These are phyloP conservation scores for Coccomyxa subellipsoidea DNA, from an alignment of 163 green algal species.

Conservation along the genomic window DNA sequence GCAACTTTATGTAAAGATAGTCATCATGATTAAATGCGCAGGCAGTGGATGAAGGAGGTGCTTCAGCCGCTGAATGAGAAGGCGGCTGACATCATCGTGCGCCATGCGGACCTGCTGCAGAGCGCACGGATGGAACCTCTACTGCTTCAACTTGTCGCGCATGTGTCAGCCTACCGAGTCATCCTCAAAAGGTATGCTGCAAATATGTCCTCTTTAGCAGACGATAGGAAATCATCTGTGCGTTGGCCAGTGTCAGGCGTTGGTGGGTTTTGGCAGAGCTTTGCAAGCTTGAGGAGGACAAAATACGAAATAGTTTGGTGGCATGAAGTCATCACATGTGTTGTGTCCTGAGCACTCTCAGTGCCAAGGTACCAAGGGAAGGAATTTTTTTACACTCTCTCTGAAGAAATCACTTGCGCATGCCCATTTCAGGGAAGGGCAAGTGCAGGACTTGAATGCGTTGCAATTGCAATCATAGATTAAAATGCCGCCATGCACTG, in stretches of 20 bases:
- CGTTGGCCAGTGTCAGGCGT: not conserved
- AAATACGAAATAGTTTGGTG: not conserved
- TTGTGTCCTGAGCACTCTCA: too few species aligned
- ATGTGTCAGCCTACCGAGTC: conserved; percentile 58
- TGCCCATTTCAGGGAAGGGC: too few species aligned
- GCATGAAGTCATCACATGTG: too few species aligned
- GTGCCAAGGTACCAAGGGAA: too few species aligned
- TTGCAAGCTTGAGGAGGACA: not conserved
- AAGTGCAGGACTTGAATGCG: too few species aligned
- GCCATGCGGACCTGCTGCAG: conserved; percentile 60
- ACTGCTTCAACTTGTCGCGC: conserved; percentile 58
- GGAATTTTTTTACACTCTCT: too few species aligned
- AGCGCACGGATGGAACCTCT: conserved; percentile 44
- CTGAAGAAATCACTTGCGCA: too few species aligned
- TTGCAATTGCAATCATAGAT: too few species aligned
- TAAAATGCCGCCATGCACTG: too few species aligned
- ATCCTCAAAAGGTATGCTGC: conserved; percentile 48
- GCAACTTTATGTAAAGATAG: too few species aligned
- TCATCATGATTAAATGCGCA: too few species aligned
- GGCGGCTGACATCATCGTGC: conserved; percentile 47
- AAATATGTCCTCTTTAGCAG: not conserved
- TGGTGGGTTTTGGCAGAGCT: not conserved
- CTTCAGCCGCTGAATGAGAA: conserved; percentile 84
- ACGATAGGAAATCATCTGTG: not conserved
- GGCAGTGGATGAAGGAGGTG: conserved; percentile 68